These are phyloP conservation scores for Gossypium laxum DNA, from an alignment of 441 rosid genomes.

Conservation along the genomic window DNA sequence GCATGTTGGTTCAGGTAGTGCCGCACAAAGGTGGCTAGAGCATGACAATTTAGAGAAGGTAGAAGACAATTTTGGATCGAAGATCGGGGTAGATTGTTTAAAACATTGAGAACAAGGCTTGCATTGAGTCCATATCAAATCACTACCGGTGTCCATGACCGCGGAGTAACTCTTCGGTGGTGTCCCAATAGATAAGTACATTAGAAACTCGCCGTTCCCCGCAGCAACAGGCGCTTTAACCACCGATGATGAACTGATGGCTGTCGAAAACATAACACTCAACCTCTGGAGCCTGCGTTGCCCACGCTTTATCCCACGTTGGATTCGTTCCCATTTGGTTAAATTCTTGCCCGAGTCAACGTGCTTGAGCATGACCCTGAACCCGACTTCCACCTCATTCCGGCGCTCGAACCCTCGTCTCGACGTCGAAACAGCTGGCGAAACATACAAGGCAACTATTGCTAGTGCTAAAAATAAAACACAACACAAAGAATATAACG, in stretches of 20 bases:
- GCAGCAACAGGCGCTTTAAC: slow-evolving; percentile 43
- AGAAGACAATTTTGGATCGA: slow-evolving; percentile 61
- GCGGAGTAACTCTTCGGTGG: slow-evolving; percentile 54
- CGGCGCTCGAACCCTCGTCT: slow-evolving; percentile 16
- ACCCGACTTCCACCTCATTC: slow-evolving; percentile 27
- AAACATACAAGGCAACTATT: neutral
- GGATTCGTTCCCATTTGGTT: slow-evolving; percentile 57
- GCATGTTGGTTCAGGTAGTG: slow-evolving; percentile 43
- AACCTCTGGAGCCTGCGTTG: slow-evolving; percentile 51
- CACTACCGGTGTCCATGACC: slow-evolving; percentile 81
- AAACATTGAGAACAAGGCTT: slow-evolving; percentile 71
- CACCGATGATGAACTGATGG: slow-evolving; percentile 18
- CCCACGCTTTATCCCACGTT: slow-evolving; percentile 57
- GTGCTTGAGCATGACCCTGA: slow-evolving; percentile 45
- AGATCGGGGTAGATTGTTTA: slow-evolving; percentile 62
- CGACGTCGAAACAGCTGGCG: slow-evolving; percentile 28
- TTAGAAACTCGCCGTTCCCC: slow-evolving; percentile 73
- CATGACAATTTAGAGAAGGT: slow-evolving; percentile 47
- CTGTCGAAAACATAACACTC: slow-evolving; percentile 31
- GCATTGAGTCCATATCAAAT: slow-evolving; percentile 92
- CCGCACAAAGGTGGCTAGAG: slow-evolving; percentile 44
- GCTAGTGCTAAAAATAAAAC: neutral
- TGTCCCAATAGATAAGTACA: slow-evolving; percentile 69
- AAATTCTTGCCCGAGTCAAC: slow-evolving; percentile 69
- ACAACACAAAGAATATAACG: neutral